Base-by-base conservation (phyloP, 176 grass and related monocot genomes). In the Cocos nucifera region DNA sequence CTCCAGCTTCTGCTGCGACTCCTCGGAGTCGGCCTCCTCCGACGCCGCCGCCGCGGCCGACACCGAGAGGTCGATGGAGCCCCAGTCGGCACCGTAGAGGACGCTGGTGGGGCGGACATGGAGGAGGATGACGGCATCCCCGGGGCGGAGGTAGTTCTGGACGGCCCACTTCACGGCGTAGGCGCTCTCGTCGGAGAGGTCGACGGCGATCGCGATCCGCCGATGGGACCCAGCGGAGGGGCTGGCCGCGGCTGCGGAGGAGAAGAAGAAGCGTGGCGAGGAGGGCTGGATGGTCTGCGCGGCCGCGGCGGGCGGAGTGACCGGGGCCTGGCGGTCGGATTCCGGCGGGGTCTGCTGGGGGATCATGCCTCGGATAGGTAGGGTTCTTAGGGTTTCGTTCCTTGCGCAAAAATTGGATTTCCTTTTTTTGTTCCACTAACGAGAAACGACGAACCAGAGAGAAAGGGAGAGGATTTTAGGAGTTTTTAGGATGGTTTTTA, bases 61-160 rank as follows among this genome's bases (percentile, higher is more conserved):
- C 62, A 83, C 62, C 25, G 88, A 83, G 65, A 78, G 30, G 75
- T 86, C 88, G 27, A 87, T 76, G 16, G 86, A 82, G 59, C 91
- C 91, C 91, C 91, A 95, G 53, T 95, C 91, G 14, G 91, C 91
- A 56, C 91, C 91, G 72, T 95, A 95, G 32, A 95, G 80, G 18
- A 90, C 78, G 26, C 80, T 87, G 49, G 91, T 95, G 35, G 86
- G 51, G 80, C 91, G 86, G 8, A 95, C 91, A 74, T 95, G 91
- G 50, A 95, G 86, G 19, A 95, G 83, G 56, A 95, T 73, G 69
- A 95, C 91, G 25, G 86, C 91, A 63, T 95, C 91, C 9, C 91
- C 83, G 9, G 86, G 86, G 67, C 91, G 91, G 68, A 95, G 86
- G 83, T 95, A 95, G 83, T 95, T 95, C 61, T 77, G 77, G 53